Percentiles rank a stretch among this genome's conserved stretches.
These are phyloP conservation scores for Medakamo hakoo DNA, from an alignment of 139 green algal genomes.

Conservation along the genomic window DNA sequence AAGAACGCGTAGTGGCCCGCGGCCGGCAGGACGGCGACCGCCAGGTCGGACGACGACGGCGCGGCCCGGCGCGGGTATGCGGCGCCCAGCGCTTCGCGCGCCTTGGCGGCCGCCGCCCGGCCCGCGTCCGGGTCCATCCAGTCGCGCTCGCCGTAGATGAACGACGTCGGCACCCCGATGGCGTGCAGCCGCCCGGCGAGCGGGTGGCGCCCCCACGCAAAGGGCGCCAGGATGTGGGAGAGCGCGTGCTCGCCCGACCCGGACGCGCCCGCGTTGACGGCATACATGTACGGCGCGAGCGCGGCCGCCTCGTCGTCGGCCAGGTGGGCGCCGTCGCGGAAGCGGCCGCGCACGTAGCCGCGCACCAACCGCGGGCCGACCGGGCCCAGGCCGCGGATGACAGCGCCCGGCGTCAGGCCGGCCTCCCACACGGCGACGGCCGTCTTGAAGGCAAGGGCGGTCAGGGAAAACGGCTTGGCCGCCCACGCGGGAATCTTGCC, in stretches of 20 bases:
- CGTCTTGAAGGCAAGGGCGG: constrained; percentile 21
- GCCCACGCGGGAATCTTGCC: constrained; percentile 13
- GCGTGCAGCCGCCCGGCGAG: constrained; percentile 45
- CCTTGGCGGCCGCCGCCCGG: not conserved
- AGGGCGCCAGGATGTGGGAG: constrained; percentile 55
- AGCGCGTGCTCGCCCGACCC: constrained; percentile 65
- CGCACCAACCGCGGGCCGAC: constrained; percentile 30
- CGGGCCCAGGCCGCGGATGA: constrained; percentile 55
- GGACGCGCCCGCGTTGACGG: constrained; percentile 35
- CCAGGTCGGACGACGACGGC: constrained; percentile 7
- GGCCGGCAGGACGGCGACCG: constrained; percentile 11
- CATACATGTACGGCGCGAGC: constrained; percentile 32
- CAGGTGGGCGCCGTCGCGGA: constrained; percentile 33
- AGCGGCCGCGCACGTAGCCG: constrained; percentile 31
- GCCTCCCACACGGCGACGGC: constrained; percentile 28
- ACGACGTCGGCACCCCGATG: constrained; percentile 32
- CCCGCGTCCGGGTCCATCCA: constrained; percentile 48
- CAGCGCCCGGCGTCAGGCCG: constrained; percentile 50
- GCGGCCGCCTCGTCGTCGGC: constrained; percentile 17
- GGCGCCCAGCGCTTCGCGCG: constrained; percentile 1
- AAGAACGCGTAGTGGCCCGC: constrained; percentile 57
- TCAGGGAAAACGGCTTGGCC: constrained; percentile 17
- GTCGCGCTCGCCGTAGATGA: constrained; percentile 50
- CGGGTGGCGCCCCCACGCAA: constrained; percentile 51
- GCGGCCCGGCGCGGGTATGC: constrained; percentile 3